These are phyloP conservation scores for Paraphoma chrysanthemicola DNA, from an alignment of 2,329 filamentous ascomycete species.

Conservation along the genomic window DNA sequence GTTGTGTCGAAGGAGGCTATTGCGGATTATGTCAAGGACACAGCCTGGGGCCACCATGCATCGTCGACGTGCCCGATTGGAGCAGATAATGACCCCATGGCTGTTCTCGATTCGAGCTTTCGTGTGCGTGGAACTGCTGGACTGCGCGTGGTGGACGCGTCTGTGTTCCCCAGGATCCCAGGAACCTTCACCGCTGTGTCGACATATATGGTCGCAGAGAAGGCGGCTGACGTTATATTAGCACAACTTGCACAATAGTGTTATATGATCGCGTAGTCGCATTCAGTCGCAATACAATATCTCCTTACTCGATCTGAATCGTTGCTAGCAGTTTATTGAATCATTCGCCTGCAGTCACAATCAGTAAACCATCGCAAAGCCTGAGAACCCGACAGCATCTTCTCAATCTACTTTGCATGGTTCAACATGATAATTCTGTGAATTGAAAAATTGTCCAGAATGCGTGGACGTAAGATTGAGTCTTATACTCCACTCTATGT, in stretches of 20 bases:
- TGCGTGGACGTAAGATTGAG: too few relatives aligned
- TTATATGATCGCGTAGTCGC: neutral
- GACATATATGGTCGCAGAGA: conserved; percentile 66
- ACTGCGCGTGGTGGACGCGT: conserved; percentile 56
- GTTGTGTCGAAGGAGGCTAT: conserved; percentile 46
- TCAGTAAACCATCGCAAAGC: too few relatives aligned
- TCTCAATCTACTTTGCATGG: neutral
- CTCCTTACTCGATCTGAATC: too few relatives aligned
- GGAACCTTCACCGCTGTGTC: conserved; percentile 62
- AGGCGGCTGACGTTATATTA: conserved; percentile 67
- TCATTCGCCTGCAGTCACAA: too few relatives aligned
- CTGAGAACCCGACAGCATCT: too few relatives aligned
- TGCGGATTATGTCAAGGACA: conserved; percentile 38
- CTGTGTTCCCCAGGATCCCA: conserved; percentile 47
- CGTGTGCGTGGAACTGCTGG: conserved; percentile 59
- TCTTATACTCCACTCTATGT: neutral
- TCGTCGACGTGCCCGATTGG: conserved; percentile 66
- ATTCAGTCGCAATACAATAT: too few relatives aligned
- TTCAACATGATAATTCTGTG: neutral
- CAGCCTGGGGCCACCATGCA: conserved; percentile 60
- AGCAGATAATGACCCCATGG: conserved; percentile 54
- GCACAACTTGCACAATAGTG: conserved; percentile 5
- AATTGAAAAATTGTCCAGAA: too few relatives aligned
- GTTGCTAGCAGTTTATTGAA: too few relatives aligned
- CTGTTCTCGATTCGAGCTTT: conserved; percentile 63